Base-by-base conservation (phyloP, 2,329 filamentous ascomycete genomes). In the Microdochium trichocladiopsis region DNA sequence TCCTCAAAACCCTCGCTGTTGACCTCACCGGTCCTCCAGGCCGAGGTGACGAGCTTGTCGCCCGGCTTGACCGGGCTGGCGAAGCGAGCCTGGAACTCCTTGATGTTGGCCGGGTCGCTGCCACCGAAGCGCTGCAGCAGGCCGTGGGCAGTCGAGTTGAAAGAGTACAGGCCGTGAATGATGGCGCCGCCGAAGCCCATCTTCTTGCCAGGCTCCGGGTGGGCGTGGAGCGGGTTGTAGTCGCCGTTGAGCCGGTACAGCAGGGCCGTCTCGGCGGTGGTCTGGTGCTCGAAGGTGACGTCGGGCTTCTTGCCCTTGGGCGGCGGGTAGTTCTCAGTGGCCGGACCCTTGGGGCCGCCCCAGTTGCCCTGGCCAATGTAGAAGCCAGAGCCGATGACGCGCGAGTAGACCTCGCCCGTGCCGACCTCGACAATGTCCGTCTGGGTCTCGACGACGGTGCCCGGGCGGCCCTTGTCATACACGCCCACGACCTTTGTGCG, bases 171-270 rank as follows among this genome's bases (percentile, higher is more conserved):
- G 21, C 92, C 92, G 72, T 96, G 91, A 67, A 95, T 88, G 69
- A 96, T 96, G 60, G 83, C 77, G 31, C 91, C 91, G 25, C 90
- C 89, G 60, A 95, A 96, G 55, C 92, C 91, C 89, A 96, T 95
- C 73, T 90, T 87, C 70, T 82, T 72, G 55, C 90, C 90, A 0
- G 90, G 89, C 71, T 90, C 88, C 12, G 90, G 90, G 18, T 88
- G 88, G 6, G 90, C 90, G 67, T 96, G 91, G 33, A 96, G 83
- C 25, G 91, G 92, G 74, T 96, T 96, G 72, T 96, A 96, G 73
- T 96, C 92, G 58, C 91, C 91, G 62, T 95, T 96, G 50, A 96
- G 79, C 57, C 90, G 81, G 70, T 94, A 94, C 52, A 94, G 74
- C 57, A 88, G 80, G 9, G 89, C 83, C 4, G 88, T 88, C 72